Evolutionary conservation across 2,329 filamentous ascomycete genomes (phyloP), one percentile per base, ranked within the genome.

Genomic region (Fusarium buharicum): DNA sequence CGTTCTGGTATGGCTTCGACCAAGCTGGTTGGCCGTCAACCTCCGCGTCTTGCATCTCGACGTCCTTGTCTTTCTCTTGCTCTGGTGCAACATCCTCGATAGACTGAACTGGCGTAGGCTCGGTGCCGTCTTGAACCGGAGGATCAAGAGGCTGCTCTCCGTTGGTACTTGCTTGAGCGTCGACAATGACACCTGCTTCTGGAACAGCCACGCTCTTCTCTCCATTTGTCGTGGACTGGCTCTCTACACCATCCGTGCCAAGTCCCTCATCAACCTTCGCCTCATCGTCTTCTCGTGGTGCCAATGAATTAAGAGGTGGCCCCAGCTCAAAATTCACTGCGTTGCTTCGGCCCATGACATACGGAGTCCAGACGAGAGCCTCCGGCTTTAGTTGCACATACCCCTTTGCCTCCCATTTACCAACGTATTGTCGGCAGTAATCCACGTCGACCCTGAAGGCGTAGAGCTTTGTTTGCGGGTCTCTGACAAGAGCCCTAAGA

Each of bases 361-460:
- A 99, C 0, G 95, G 95, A 13, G 93, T 97, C 95, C 95, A 99
- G 11, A 93, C 90, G 22, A 99, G 82, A 16, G 88, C 88, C 39
- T 90, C 87, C 0, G 90, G 86, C 65, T 95, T 90, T 31, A 99
- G 85, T 69, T 88, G 90, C 18, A 97, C 91, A 67, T 97, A 96
- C 10, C 90, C 88, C 73, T 97, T 97, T 44, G 85, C 84, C 72
- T 97, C 91, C 86, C 94, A 97, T 64, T 94, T 95, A 28, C 86
- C 85, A 58, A 97, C 90, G 69, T 97, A 96, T 64, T 94, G 88
- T 55, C 87, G 87, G 75, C 94, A 97, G 73, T 94, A 97, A 4
- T 87, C 84, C 53, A 92, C 82, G 74, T 98, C 93, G 17, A 98
- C 85, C 28, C 95, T 87, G 64, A 99, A 88, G 2, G 93, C 95